Conservation (phyloP, 768 basidiomycete genomes). For the Collybiopsis confluens region DNA sequence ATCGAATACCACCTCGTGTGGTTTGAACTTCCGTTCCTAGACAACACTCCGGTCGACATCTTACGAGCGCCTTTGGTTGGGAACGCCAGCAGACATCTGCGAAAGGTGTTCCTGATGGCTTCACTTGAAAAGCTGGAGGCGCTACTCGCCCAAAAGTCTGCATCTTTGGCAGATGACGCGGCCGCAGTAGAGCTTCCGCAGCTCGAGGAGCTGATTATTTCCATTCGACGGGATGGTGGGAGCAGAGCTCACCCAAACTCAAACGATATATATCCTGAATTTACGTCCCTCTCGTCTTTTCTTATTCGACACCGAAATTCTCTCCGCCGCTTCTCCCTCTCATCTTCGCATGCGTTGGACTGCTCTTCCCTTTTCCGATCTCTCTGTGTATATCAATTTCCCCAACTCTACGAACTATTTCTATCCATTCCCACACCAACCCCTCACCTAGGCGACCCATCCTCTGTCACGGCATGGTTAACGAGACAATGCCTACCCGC, state of each 20-base stretch:
- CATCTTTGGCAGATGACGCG: too few relatives aligned
- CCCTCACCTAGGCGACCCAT: constrained; percentile 2
- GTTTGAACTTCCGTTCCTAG: background rate
- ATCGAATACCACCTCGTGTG: background rate
- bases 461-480: background rate
- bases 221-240: background rate
- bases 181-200: constrained; percentile 16
- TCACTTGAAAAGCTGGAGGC: constrained; percentile 11
- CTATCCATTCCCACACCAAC: background rate
- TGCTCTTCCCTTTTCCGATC: background rate
- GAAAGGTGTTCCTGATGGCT: constrained; percentile 11
- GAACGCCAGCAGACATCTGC: constrained; percentile 8
- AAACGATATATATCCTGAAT: background rate
- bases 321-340: background rate
- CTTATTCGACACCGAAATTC: background rate
- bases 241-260: too few relatives aligned
- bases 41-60: constrained; percentile 4
- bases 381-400: background rate
- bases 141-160: constrained; percentile 11
- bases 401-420: background rate
- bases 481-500: background rate
- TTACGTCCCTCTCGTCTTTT: background rate
- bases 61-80: constrained; percentile 6
- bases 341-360: background rate
- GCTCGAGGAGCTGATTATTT: background rate